Evolutionary conservation across 768 basidiomycete species (phyloP), one percentile per base, ranked within the genome.

Genomic region (Agrocybe chaxingu): DNA sequence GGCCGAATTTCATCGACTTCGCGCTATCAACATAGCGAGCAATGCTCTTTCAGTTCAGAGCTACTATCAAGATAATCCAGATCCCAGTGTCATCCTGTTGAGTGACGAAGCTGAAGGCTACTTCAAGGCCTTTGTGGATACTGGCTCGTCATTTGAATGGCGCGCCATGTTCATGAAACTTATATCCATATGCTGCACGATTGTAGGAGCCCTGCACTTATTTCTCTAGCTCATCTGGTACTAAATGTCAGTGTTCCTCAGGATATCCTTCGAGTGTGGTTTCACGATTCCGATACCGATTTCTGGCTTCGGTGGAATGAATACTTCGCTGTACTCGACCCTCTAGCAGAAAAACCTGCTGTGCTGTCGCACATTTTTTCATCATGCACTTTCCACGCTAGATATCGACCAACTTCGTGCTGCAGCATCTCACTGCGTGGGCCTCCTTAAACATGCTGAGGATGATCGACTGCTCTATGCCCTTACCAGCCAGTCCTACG

Each of bases 241-340:
- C 31, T 19, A 44, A 37, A 38, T 12, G 10, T 48, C 10, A 33
- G 4, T 41, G 18, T 8, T 37, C 34, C 42, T 11, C 34, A 72
- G 73, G 70, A 74, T 51, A 47, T 74, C 19, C 61, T 66, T 50
- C 51, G 59, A n/a, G 47, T 66, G n/a, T 71, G 70, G 67, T 58
- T 63, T 3, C 46, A 52, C 16, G 44, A 50, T 16, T 69, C 66
- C 12, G 59, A 70, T 46, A 52, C 64, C 5, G 62, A 70, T 32
- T 70, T 71, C 48, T 65, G 70, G 59, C 50, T 69, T 35, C 67
- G 67, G 6, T 72, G 73, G 54, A 68, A 75, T 39, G 68, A 74
- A 56, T 77, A 76, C 57, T 69, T 72, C 47, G 24, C 24, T 24
- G 24, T 24, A 24, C 24, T 70, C 68, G 8, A 59, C 63, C 40